Evolutionary conservation across 176 grass and related monocot species (phyloP), one percentile per base, ranked within the genome.

Genomic region (Bonia amplexicaulis): DNA sequence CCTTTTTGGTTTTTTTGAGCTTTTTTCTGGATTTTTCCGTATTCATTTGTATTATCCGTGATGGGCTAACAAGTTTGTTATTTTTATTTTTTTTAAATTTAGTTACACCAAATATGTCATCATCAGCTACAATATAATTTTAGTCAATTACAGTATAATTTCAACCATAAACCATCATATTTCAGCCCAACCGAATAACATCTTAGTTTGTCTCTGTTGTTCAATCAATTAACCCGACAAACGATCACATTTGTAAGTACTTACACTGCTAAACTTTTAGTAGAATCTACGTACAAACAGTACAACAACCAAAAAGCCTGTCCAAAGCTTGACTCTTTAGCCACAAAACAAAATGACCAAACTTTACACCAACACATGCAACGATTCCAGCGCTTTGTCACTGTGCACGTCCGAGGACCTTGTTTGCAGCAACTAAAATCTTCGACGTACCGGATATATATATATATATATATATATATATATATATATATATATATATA

Each of bases 201-300:
- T n/a, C n/a, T n/a, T n/a, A 71, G 37, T 40, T 68, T 74, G 23
- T 25, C 26, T 5, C 2, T 8, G 80, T 1, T 87, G 68, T 60
- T 66, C 0, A 7, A 41, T 20, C 25, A 42, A n/a, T 9, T 49
- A 49, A 12, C 12, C 87, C 87, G 88, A 85, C 88, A 85, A 27
- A 74, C 5, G 25, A 76, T 9, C 60, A 62, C 47, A 77, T 15
- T 51, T 62, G 27, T 15, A 71, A 2, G 14, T 29, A 63, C 23
- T 26, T 33, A 2, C 0, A 20, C 19, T 49, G 39, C 37, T 4
- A 29, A 69, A 14, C 26, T 20, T 90, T 79, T 78, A 86, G 88
- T 42, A 74, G 89, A 90, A 87, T 87, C 89, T 66, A 35, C 41
- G 25, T 31, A 79, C 84, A 59, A 25, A 25, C 2, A 22, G 31